Percentiles rank a stretch among this genome's conserved stretches.
Evolutionary conservation across 306 rosid species (phyloP).

Genomic region (Nissolia schottii): DNA sequence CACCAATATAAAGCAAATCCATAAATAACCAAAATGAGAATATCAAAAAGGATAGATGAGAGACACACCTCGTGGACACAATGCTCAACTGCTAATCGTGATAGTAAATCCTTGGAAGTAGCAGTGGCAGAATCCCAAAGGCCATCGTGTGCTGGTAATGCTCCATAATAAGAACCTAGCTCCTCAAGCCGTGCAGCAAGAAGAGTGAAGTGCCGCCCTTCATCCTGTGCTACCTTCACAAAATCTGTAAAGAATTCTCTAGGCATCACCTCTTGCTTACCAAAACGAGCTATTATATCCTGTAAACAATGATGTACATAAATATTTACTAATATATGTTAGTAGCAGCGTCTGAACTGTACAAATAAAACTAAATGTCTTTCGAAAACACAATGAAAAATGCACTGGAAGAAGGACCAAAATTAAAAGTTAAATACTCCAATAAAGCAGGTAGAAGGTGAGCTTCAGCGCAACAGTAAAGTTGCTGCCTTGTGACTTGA

Average conservation of each 20-base stretch:
- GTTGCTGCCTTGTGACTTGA: no score
- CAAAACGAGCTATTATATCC: slow-evolving; percentile 89
- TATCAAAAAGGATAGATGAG: neutral
- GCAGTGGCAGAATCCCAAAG: slow-evolving; percentile 87
- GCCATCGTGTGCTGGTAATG: slow-evolving; percentile 79
- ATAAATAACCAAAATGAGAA: slow-evolving; percentile 1
- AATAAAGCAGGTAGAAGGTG: no score
- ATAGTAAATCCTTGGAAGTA: slow-evolving; percentile 67
- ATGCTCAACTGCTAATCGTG: slow-evolving; percentile 81
- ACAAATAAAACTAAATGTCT: neutral
- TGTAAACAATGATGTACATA: slow-evolving; percentile 15
- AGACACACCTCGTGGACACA: slow-evolving; percentile 80
- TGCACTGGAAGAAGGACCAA: neutral
- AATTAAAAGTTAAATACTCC: neutral
- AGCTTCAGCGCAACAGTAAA: no score
- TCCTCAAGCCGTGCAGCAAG: slow-evolving; percentile 67
- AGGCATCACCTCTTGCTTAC: slow-evolving; percentile 83
- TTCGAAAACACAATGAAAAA: slow-evolving; percentile 4
- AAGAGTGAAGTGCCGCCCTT: slow-evolving; percentile 79
- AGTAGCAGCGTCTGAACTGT: neutral
- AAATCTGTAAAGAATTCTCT: slow-evolving; percentile 78
- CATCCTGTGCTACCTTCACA: slow-evolving; percentile 86
- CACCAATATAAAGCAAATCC: slow-evolving; percentile 9
- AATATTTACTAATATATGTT: neutral
- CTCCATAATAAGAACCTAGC: slow-evolving; percentile 77